Evolutionary conservation across 2,329 filamentous ascomycete genomes (phyloP).

Genomic region (Sclerotinia minor): DNA sequence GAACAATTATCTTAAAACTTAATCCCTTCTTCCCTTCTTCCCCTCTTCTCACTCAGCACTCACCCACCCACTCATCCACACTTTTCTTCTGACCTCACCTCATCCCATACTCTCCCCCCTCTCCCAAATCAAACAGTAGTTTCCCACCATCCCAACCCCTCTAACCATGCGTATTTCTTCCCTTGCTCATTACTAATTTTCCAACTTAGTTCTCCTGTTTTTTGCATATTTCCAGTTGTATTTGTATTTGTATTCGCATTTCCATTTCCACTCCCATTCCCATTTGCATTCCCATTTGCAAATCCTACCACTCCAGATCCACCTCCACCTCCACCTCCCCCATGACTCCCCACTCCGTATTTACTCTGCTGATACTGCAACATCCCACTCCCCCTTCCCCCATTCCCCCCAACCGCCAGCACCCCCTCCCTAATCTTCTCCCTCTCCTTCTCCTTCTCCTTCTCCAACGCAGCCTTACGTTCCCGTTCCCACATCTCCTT

Average conservation of each 20-base stretch:
- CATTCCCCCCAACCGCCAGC: not conserved
- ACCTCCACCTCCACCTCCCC: not conserved
- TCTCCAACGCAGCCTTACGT: conserved; percentile 43
- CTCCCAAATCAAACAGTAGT: not conserved
- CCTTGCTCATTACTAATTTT: conserved; percentile 10
- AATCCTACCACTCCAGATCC: too few relatives aligned
- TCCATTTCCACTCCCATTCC: too few relatives aligned
- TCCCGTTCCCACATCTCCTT: conserved; percentile 49
- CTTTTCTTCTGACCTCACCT: too few relatives aligned
- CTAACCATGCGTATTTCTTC: conserved; percentile 22
- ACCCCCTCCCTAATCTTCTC: not conserved
- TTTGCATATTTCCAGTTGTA: not conserved
- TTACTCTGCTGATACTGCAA: not conserved
- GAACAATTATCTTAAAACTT: too few relatives aligned
- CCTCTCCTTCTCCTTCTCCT: conserved; percentile 31
- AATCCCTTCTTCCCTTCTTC: too few relatives aligned
- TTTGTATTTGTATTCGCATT: too few relatives aligned
- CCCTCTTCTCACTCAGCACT: too few relatives aligned
- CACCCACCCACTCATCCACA: too few relatives aligned
- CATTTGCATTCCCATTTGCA: too few relatives aligned
- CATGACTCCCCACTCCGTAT: not conserved
- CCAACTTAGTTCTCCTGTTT: conserved; percentile 5
- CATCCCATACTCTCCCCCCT: not conserved
- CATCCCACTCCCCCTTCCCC: not conserved
- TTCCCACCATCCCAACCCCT: conserved; percentile 24